phyloP scores from a whole-genome alignment of 129 eudicot species.

The Flaveria robusta region DNA sequence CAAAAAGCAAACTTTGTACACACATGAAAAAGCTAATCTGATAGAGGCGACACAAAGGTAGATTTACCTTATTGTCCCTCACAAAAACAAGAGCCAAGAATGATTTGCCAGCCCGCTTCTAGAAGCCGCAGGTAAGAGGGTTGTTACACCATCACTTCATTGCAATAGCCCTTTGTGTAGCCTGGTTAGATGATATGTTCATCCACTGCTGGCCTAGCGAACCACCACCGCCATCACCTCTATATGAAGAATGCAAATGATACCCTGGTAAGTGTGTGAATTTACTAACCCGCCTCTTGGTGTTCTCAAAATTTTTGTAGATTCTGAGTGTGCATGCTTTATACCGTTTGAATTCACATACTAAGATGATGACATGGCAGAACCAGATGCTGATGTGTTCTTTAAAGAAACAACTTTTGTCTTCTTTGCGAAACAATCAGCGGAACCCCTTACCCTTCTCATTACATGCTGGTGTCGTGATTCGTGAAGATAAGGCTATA shows the following conservation, averaged over 20 bases:
- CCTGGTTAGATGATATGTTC: conserved; percentile 39
- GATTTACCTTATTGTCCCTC: too few relatives aligned
- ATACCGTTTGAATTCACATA: conserved; percentile 39
- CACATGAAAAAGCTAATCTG: too few relatives aligned
- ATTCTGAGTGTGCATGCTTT: conserved; percentile 31
- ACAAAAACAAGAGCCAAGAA: conserved; percentile 64
- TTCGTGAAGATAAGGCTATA: conserved; percentile 91
- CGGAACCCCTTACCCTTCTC: conserved; percentile 75
- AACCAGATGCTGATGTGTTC: conserved; percentile 27
- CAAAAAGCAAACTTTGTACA: too few relatives aligned
- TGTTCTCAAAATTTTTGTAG: conserved; percentile 32
- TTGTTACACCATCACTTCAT: conserved; percentile 35
- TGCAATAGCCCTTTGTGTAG: conserved; percentile 53
- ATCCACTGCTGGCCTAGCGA: conserved; percentile 54
- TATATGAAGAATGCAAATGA: too few relatives aligned
- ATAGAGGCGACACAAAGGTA: too few relatives aligned
- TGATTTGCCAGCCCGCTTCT: conserved; percentile 58
- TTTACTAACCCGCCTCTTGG: conserved; percentile 27
- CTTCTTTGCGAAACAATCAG: conserved; percentile 86
- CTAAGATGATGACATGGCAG: conserved; percentile 9
- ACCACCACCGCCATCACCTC: too few relatives aligned
- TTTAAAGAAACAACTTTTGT: conserved; percentile 42
- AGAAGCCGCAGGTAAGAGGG: conserved; percentile 26
- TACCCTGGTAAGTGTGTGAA: conserved; percentile 13
- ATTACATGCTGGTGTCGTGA: conserved; percentile 94